phyloP scores from a whole-genome alignment of 108 stramenopile species.

The Pseudonitzschia multiseries region DNA sequence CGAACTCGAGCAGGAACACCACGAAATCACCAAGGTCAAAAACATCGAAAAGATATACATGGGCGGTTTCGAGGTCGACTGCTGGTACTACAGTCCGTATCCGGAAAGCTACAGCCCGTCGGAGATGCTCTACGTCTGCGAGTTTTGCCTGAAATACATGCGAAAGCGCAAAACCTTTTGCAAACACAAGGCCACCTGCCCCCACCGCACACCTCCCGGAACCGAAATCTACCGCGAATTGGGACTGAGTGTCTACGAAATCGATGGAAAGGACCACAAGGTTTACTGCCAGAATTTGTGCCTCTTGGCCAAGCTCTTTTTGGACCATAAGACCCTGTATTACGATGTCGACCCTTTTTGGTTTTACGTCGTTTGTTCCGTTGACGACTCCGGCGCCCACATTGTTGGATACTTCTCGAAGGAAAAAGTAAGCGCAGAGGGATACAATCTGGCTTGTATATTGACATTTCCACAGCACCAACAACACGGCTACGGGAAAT shows the following conservation, averaged over 20 bases:
- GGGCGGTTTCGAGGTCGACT: slow-evolving; percentile 88
- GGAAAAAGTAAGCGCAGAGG: slow-evolving; percentile 88
- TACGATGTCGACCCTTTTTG: slow-evolving; percentile 99
- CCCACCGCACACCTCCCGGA: slow-evolving; percentile 89
- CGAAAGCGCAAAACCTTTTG: slow-evolving; percentile 67
- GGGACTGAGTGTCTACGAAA: slow-evolving; percentile 70
- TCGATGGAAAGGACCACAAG: slow-evolving; percentile 79
- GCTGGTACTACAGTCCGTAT: slow-evolving; percentile 99
- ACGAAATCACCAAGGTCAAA: slow-evolving; percentile 99
- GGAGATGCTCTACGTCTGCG: slow-evolving; percentile 93
- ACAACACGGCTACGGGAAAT: slow-evolving; percentile 97
- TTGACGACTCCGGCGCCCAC: slow-evolving; percentile 70
- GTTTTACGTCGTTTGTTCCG: slow-evolving; percentile 96
- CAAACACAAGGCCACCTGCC: slow-evolving; percentile 66
- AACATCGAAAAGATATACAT: slow-evolving; percentile 95
- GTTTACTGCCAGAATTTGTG: slow-evolving; percentile 98
- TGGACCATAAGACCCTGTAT: slow-evolving; percentile 99
- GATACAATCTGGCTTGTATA: slow-evolving; percentile 99
- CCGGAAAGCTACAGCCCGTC: slow-evolving; percentile 84
- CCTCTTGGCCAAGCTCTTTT: slow-evolving; percentile 97
- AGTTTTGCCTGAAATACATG: slow-evolving; percentile 97
- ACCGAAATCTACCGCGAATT: slow-evolving; percentile 90
- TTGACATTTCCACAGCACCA: slow-evolving; percentile 98
- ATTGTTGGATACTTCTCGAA: slow-evolving; percentile 98
- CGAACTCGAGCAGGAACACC: slow-evolving; percentile 92